Conservation (phyloP, 306 rosid species). For the Cucumis cinereus region DNA sequence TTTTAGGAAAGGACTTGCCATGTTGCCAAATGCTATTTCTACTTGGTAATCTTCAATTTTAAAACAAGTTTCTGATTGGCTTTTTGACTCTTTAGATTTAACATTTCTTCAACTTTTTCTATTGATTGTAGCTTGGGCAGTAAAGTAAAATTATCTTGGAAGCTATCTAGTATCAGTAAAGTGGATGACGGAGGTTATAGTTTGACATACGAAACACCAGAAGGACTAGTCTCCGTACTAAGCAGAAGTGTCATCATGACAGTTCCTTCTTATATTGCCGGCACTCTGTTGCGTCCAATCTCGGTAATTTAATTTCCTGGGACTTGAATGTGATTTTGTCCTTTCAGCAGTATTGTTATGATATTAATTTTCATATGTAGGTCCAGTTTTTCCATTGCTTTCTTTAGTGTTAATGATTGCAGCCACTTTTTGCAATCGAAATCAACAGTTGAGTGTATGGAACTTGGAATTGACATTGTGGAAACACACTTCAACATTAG, state of each 20-base stretch:
- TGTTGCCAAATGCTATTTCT: conserved; percentile 86
- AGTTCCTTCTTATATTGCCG: conserved; percentile 76
- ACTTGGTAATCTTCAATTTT: conserved; percentile 30
- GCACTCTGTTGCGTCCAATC: conserved; percentile 62
- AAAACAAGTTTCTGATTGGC: background rate
- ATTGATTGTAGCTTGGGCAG: conserved; percentile 56
- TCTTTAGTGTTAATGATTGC: background rate
- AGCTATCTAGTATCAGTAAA: conserved; percentile 65
- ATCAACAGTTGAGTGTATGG: background rate
- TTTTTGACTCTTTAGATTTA: background rate
- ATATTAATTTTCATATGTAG: background rate
- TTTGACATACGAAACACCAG: conserved; percentile 80
- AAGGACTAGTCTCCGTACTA: conserved; percentile 63
- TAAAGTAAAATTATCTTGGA: conserved; percentile 83
- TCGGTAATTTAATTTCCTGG: conserved; percentile 48
- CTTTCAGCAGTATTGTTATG: background rate
- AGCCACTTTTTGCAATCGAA: background rate
- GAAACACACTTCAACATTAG: background rate
- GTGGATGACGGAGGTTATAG: conserved; percentile 54
- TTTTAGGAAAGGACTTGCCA: conserved; percentile 79
- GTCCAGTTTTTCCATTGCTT: background rate
- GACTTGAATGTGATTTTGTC: conserved; percentile 10
- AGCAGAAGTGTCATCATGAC: conserved; percentile 79
- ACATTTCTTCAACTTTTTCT: conserved; percentile 8
- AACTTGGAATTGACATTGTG: background rate